These are phyloP conservation scores for Entomortierella beljakovae DNA, from an alignment of 192 early-diverging fungal species.

Conservation along the genomic window DNA sequence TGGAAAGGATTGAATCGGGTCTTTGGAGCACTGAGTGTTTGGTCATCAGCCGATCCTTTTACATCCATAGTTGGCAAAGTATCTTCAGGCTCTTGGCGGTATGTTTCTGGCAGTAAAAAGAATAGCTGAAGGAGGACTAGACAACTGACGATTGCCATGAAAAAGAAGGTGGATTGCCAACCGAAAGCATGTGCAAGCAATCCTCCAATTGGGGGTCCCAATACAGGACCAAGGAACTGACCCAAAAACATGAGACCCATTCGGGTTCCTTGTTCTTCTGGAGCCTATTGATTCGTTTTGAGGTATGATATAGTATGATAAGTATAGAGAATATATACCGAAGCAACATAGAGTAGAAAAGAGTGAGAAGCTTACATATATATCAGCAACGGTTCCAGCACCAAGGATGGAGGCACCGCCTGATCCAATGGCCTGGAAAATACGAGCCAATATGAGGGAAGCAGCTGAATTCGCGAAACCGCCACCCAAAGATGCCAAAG, in stretches of 20 bases:
- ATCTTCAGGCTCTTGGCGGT: conserved; percentile 44
- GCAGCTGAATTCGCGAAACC: conserved; percentile 53
- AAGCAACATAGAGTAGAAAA: not conserved
- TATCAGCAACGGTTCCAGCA: conserved; percentile 58
- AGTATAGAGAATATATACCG: not conserved
- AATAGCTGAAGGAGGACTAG: conserved; percentile 48
- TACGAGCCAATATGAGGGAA: conserved; percentile 51
- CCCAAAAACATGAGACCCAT: conserved; percentile 53
- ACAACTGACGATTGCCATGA: conserved; percentile 53
- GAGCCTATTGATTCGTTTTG: conserved; percentile 20
- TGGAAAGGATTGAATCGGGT: conserved; percentile 54
- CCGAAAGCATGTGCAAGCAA: conserved; percentile 52
- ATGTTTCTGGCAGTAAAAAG: conserved; percentile 59
- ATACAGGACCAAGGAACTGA: conserved; percentile 45
- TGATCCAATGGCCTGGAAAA: conserved; percentile 59
- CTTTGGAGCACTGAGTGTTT: not conserved
- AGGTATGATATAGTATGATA: not conserved
- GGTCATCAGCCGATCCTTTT: conserved; percentile 1
- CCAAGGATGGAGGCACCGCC: conserved; percentile 59
- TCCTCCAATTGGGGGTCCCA: conserved; percentile 60
- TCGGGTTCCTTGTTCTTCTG: conserved; percentile 49
- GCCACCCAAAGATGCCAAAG: conserved; percentile 53
- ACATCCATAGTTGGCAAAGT: conserved; percentile 2
- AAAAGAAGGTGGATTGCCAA: conserved; percentile 62
- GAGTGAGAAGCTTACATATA: conserved; percentile 51